Evolutionary conservation across 345 rosid species (phyloP).

Genomic region (Populus ilicifolia): DNA sequence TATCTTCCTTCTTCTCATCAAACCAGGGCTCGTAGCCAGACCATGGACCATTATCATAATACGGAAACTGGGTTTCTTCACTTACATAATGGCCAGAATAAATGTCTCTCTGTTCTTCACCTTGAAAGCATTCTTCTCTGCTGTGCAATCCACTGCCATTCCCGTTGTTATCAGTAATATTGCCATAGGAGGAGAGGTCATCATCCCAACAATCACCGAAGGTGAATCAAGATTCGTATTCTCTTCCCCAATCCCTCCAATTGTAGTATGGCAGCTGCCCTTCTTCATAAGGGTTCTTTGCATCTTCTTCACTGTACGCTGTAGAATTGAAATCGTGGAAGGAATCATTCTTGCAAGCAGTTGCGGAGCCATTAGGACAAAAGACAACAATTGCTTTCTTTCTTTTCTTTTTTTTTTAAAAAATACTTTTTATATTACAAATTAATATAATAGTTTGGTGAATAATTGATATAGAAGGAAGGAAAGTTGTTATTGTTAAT

Average conservation of each 20-base stretch:
- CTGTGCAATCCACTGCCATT: background rate
- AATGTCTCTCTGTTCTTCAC: slow-evolving; percentile 12
- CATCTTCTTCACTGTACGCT: slow-evolving; percentile 10
- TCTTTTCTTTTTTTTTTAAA: too few species aligned
- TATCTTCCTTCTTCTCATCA: slow-evolving; percentile 9
- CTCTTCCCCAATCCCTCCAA: slow-evolving; percentile 16
- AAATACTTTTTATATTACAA: too few species aligned
- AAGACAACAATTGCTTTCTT: too few species aligned
- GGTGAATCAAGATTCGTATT: background rate
- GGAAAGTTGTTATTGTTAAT: too few species aligned
- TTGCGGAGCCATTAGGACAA: too few species aligned
- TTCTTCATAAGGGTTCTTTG: background rate
- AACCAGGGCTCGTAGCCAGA: slow-evolving; percentile 23
- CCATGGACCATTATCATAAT: slow-evolving; percentile 2
- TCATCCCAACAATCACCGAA: slow-evolving; percentile 12
- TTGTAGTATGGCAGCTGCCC: slow-evolving; percentile 3
- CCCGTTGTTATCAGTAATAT: background rate
- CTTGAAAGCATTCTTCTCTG: slow-evolving; percentile 9
- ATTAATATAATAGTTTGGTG: too few species aligned
- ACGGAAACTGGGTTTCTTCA: slow-evolving; percentile 13
- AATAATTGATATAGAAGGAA: too few species aligned
- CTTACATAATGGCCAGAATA: slow-evolving; percentile 4
- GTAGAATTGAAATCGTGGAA: background rate
- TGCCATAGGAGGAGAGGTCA: slow-evolving; percentile 10
- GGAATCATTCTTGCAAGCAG: background rate